phyloP scores from a whole-genome alignment of 352 stramenopile species.

The Pythium grandisporangium region DNA sequence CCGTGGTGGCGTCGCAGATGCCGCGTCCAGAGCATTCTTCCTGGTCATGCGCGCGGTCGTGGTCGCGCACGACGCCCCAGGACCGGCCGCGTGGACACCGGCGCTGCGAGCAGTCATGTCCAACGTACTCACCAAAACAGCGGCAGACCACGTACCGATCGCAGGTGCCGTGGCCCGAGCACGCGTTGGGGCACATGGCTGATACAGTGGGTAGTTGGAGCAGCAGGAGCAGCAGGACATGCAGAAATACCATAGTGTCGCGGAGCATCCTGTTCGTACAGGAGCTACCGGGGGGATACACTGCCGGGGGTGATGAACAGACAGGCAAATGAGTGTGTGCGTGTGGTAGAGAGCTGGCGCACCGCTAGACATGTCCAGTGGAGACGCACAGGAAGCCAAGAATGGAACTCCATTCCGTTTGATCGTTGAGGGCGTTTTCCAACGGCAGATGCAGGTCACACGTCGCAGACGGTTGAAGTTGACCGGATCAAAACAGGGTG shows the following conservation, averaged over 20 bases:
- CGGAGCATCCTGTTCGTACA: no score
- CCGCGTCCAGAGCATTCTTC: slow-evolving; percentile 58
- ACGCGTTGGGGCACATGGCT: slow-evolving; percentile 43
- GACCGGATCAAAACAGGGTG: no score
- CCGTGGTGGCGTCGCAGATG: slow-evolving; percentile 51
- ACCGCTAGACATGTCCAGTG: no score
- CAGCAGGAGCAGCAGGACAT: neutral
- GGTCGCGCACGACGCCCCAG: slow-evolving; percentile 37
- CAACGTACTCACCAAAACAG: slow-evolving; percentile 42
- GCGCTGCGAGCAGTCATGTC: slow-evolving; percentile 55
- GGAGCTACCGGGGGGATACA: no score
- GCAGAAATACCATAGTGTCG: neutral
- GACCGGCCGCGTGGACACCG: slow-evolving; percentile 35
- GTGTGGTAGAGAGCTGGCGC: no score
- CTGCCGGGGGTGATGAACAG: no score
- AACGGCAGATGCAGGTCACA: no score
- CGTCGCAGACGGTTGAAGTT: no score
- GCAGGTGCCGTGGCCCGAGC: slow-evolving; percentile 47
- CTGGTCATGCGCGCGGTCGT: slow-evolving; percentile 31
- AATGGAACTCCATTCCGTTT: no score
- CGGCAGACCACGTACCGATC: slow-evolving; percentile 42
- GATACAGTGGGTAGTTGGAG: neutral
- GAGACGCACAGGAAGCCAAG: no score
- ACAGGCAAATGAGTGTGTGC: no score
- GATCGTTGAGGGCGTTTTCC: no score